Evolutionary conservation across 2,329 filamentous ascomycete genomes (phyloP).

Genomic region (Nigrospora sphaerica): DNA sequence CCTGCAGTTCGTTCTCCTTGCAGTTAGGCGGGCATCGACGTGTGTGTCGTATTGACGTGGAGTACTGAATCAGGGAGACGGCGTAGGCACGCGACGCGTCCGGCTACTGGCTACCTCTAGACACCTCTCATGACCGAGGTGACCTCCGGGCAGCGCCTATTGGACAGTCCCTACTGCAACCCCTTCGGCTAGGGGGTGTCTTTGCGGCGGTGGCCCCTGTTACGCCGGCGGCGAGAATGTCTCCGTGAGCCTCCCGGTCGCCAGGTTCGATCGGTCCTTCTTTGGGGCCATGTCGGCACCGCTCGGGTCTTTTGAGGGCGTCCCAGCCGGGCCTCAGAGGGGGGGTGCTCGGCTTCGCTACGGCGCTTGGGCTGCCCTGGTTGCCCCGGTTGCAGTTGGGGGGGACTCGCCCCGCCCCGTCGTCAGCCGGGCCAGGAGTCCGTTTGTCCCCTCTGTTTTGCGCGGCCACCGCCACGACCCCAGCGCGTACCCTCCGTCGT

Average conservation of each 20-base stretch:
- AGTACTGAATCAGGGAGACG: no score
- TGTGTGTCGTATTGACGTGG: no score
- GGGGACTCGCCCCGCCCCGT: no score
- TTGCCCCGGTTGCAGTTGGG: no score
- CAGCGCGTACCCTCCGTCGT: not conserved
- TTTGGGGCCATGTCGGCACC: conserved; percentile 8
- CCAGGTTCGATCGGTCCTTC: conserved; percentile 10
- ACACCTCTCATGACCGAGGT: not conserved
- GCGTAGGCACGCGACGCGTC: no score
- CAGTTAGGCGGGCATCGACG: no score
- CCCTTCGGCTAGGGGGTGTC: not conserved
- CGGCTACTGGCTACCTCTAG: not conserved
- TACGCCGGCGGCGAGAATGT: no score
- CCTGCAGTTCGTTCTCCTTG: no score
- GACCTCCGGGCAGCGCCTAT: not conserved
- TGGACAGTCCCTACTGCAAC: not conserved
- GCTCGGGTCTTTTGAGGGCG: conserved; percentile 12
- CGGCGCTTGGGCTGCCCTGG: not conserved
- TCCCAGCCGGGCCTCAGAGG: not conserved
- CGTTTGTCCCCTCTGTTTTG: no score
- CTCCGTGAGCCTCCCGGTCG: no score
- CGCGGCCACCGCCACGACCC: not conserved
- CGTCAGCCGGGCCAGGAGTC: no score
- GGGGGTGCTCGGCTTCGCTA: not conserved
- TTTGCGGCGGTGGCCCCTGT: no score